Evolutionary conservation across 164 flowering plant genomes (phyloP).

Genomic region (Stephania cephalantha): DNA sequence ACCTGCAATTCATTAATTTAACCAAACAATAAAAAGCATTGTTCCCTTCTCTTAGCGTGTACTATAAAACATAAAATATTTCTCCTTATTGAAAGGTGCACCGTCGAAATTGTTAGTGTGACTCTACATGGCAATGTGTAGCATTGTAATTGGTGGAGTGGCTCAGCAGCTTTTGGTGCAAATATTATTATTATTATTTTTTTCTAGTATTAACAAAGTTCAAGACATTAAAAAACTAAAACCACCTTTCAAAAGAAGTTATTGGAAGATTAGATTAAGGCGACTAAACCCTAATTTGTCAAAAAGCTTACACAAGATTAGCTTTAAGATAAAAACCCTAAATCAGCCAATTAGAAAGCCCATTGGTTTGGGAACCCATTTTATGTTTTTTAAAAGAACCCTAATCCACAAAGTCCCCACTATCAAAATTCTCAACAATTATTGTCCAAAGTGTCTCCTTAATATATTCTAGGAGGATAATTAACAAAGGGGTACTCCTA

Average conservation of each 20-base stretch:
- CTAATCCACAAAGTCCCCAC: conserved; percentile 6
- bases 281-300: conserved; percentile 5
- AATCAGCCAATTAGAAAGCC: conserved; percentile 3
- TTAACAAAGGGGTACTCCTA: neutral
- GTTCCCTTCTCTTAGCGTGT: too few species aligned
- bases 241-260: conserved; percentile 7
- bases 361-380: conserved; percentile 6
- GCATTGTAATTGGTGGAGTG: conserved; percentile 3
- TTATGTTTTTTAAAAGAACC: conserved; percentile 1
- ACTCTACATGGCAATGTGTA: neutral
- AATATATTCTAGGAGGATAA: neutral
- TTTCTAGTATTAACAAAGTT: neutral
- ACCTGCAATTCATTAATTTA: neutral
- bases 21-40: neutral
- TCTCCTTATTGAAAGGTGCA: neutral
- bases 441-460: neutral
- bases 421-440: neutral
- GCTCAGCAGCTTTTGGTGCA: neutral
- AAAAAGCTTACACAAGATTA: conserved; percentile 4
- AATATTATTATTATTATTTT: neutral
- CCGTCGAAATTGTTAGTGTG: conserved; percentile 1
- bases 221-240: conserved; percentile 1
- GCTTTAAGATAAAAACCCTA: conserved; percentile 7
- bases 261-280: neutral
- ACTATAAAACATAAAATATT: neutral